Percentiles rank a stretch among this genome's conserved stretches.
These are phyloP conservation scores for Suillus ampliporus DNA, from an alignment of 768 basidiomycete genomes.

Conservation along the genomic window DNA sequence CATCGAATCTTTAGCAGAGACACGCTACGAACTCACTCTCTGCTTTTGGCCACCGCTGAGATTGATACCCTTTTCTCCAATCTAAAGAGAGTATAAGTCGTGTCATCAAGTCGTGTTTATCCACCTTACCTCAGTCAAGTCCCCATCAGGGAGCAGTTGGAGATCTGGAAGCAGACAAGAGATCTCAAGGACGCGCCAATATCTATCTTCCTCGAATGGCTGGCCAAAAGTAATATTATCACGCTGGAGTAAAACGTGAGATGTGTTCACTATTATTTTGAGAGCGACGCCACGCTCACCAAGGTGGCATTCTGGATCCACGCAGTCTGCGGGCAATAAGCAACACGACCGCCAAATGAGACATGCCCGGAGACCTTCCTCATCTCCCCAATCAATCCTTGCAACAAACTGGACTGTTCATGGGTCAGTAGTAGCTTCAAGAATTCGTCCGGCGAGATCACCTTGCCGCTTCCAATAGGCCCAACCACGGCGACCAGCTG, in stretches of 20 bases:
- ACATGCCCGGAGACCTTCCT: conserved; percentile 54
- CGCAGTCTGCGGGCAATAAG: conserved; percentile 74
- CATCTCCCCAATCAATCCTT: conserved; percentile 78
- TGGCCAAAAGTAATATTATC: conserved; percentile 74
- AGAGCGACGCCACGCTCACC: conserved; percentile 34
- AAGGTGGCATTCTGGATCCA: conserved; percentile 78
- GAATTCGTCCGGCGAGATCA: conserved; percentile 22
- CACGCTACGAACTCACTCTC: conserved; percentile 40
- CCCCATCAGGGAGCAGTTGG: conserved; percentile 68
- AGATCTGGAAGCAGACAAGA: conserved; percentile 70
- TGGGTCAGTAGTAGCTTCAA: background rate
- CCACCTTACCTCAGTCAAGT: conserved; percentile 65
- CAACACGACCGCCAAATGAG: conserved; percentile 66
- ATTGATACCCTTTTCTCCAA: conserved; percentile 75
- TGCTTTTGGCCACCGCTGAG: conserved; percentile 71
- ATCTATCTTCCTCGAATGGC: conserved; percentile 64
- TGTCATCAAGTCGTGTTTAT: background rate
- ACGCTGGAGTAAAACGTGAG: conserved; percentile 40
- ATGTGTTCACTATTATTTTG: background rate
- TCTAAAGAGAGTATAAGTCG: conserved; percentile 41
- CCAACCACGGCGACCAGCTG: conserved; percentile 68
- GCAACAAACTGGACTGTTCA: conserved; percentile 56
- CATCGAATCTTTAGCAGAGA: background rate
- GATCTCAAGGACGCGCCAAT: conserved; percentile 66
- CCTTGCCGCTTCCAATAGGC: conserved; percentile 71